These are phyloP conservation scores for Wolfiporia cocos DNA, from an alignment of 1,284 basidiomycete genomes.

Conservation along the genomic window DNA sequence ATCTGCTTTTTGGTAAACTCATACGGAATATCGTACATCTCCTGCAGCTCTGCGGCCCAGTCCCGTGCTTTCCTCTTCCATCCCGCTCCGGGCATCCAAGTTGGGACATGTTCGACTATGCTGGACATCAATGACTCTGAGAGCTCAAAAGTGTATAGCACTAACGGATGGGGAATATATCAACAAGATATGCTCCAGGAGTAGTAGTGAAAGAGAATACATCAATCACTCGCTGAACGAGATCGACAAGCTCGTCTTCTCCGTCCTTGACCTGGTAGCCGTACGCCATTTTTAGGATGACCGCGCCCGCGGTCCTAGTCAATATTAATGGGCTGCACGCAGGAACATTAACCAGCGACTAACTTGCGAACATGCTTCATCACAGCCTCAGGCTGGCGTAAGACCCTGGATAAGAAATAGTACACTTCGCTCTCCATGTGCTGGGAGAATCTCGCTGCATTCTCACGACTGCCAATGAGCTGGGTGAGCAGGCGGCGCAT, in stretches of 20 bases:
- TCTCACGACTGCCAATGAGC: slow-evolving; percentile 46
- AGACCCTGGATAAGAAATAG: slow-evolving; percentile 47
- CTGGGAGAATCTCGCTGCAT: slow-evolving; percentile 42
- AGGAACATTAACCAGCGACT: slow-evolving; percentile 11
- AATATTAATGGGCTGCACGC: not conserved
- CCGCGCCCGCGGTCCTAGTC: slow-evolving; percentile 21
- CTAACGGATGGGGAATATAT: slow-evolving; percentile 20
- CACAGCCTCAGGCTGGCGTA: slow-evolving; percentile 48
- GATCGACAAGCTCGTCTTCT: slow-evolving; percentile 21
- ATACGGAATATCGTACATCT: slow-evolving; percentile 21
- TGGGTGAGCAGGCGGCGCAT: slow-evolving; percentile 54
- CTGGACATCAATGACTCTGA: not conserved
- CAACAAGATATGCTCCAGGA: slow-evolving; percentile 25
- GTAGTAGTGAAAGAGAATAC: slow-evolving; percentile 19
- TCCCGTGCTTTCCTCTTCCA: slow-evolving; percentile 19
- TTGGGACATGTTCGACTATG: slow-evolving; percentile 23
- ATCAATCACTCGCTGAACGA: slow-evolving; percentile 23
- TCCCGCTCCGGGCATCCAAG: slow-evolving; percentile 25
- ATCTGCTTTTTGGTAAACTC: slow-evolving; percentile 22
- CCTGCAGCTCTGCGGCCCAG: slow-evolving; percentile 15
- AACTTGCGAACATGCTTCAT: slow-evolving; percentile 53
- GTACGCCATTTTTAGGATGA: slow-evolving; percentile 25
- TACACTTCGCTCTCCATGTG: slow-evolving; percentile 49
- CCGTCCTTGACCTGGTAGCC: slow-evolving; percentile 22
- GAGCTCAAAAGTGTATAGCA: not conserved